Evolutionary conservation across 441 rosid genomes (phyloP).

Genomic region (Adansonia grandidieri): DNA sequence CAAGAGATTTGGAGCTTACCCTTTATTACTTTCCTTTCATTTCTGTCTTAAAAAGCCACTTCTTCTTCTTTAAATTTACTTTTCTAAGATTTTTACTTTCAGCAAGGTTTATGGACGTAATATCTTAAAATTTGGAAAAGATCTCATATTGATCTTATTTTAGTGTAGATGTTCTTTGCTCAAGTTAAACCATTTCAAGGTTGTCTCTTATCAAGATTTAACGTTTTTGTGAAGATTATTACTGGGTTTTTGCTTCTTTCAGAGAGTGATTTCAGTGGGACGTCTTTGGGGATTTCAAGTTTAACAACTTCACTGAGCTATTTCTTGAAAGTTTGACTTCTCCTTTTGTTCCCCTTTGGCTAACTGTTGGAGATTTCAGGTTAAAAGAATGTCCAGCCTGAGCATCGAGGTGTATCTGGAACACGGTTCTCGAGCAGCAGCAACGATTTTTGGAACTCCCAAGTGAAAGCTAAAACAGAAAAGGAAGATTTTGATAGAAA

Average conservation of each 20-base stretch:
- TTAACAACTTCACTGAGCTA: background rate
- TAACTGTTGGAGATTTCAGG: slow-evolving; percentile 43
- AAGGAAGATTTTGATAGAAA: slow-evolving; percentile 64
- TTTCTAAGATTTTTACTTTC: slow-evolving; percentile 2
- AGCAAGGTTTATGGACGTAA: slow-evolving; percentile 40
- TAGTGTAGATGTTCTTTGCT: background rate
- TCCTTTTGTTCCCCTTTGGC: background rate
- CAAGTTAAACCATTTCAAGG: background rate
- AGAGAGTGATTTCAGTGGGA: slow-evolving; percentile 2
- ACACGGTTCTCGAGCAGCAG: slow-evolving; percentile 63
- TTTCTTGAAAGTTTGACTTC: background rate
- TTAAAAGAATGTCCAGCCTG: slow-evolving; percentile 67
- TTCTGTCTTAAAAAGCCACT: slow-evolving; percentile 16
- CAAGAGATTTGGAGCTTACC: slow-evolving; percentile 1
- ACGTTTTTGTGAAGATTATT: background rate
- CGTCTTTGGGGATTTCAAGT: background rate
- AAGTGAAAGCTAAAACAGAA: slow-evolving; percentile 73
- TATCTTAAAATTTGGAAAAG: slow-evolving; percentile 20
- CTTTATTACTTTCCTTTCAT: slow-evolving; percentile 17
- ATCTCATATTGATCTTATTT: slow-evolving; percentile 19
- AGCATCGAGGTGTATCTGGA: slow-evolving; percentile 70
- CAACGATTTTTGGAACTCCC: slow-evolving; percentile 71
- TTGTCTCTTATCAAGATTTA: background rate
- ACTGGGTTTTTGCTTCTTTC: background rate
- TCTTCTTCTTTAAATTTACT: slow-evolving; percentile 29